Evolutionary conservation across 495 filamentous ascomycete genomes (phyloP).

Genomic region (Halenospora varia): DNA sequence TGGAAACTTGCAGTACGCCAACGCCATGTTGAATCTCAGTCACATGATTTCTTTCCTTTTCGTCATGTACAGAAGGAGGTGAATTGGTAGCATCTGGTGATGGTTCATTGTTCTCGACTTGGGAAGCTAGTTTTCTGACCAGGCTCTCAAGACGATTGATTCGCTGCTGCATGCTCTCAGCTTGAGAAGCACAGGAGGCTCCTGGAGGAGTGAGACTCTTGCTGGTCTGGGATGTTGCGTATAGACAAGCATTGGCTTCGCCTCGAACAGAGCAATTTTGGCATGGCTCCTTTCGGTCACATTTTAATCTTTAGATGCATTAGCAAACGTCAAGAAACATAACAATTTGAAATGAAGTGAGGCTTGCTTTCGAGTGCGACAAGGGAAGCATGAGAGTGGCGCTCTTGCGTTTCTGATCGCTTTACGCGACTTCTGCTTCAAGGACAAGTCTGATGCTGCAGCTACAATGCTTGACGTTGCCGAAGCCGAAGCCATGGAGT

Average conservation of each 20-base stretch:
- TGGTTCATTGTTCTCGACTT: constrained; percentile 11
- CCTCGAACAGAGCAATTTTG: constrained; percentile 31
- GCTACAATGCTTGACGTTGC: neutral
- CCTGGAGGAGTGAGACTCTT: constrained; percentile 28
- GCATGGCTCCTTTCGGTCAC: constrained; percentile 36
- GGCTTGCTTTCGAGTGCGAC: neutral
- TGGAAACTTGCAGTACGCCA: neutral
- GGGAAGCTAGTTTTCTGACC: constrained; percentile 26
- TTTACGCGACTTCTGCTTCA: neutral
- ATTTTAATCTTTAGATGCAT: constrained; percentile 33
- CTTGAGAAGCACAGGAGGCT: constrained; percentile 4
- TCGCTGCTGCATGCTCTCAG: constrained; percentile 27
- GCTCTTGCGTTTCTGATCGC: neutral
- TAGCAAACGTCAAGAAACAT: too few species aligned
- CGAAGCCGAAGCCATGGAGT: neutral
- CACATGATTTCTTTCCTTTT: neutral
- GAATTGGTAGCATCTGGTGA: neutral
- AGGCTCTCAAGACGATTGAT: constrained; percentile 34
- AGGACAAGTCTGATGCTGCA: too few species aligned
- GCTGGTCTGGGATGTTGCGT: constrained; percentile 25
- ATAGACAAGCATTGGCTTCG: constrained; percentile 25
- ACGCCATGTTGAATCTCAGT: neutral
- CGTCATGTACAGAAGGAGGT: constrained; percentile 10
- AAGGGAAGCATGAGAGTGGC: neutral
- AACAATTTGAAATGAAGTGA: neutral